A percentile compares a stretch with the other conserved stretches of the same genome.
Conservation (phyloP, 2,329 filamentous ascomycete genomes). For the Epichloe sibirici region DNA sequence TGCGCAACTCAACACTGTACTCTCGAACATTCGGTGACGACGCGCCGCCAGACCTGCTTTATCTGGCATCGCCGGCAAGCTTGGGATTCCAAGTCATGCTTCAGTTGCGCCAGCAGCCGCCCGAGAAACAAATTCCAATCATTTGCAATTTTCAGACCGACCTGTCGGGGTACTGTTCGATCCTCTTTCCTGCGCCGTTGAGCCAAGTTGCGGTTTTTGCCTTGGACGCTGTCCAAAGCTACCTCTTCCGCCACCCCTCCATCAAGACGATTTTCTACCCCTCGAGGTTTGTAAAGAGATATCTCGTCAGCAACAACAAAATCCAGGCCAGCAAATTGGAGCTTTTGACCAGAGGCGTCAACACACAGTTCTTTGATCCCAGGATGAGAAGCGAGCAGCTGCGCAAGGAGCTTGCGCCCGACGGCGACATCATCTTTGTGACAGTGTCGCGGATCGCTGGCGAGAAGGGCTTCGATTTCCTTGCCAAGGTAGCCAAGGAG, state of each 20-base stretch:
- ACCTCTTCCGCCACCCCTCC: conserved; percentile 48
- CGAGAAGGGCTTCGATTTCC: conserved; percentile 60
- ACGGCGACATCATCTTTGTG: conserved; percentile 51
- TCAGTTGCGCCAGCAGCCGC: conserved; percentile 49
- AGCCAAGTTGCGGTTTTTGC: conserved; percentile 49
- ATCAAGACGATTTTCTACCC: conserved; percentile 60
- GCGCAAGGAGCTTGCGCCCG: conserved; percentile 42
- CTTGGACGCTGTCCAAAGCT: conserved; percentile 52
- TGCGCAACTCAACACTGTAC: conserved; percentile 50
- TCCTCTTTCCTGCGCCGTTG: conserved; percentile 53
- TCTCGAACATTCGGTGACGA: conserved; percentile 42
- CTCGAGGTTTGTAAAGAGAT: conserved; percentile 47
- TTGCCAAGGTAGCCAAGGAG: conserved; percentile 41
- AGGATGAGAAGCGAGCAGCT: conserved; percentile 36
- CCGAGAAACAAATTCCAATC: conserved; percentile 41
- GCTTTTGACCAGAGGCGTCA: conserved; percentile 51
- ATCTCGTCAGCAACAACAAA: conserved; percentile 40
- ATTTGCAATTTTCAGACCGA: conserved; percentile 64
- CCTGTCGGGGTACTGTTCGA: conserved; percentile 54
- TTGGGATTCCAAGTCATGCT: conserved; percentile 60
- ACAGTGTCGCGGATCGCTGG: conserved; percentile 56
- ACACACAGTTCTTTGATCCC: conserved; percentile 50
- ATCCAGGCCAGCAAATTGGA: conserved; percentile 46
- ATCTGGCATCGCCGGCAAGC: conserved; percentile 56
- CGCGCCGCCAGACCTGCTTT: conserved; percentile 49